Conservation (phyloP, 345 rosid species). For the Pseudoturritis turrita region DNA sequence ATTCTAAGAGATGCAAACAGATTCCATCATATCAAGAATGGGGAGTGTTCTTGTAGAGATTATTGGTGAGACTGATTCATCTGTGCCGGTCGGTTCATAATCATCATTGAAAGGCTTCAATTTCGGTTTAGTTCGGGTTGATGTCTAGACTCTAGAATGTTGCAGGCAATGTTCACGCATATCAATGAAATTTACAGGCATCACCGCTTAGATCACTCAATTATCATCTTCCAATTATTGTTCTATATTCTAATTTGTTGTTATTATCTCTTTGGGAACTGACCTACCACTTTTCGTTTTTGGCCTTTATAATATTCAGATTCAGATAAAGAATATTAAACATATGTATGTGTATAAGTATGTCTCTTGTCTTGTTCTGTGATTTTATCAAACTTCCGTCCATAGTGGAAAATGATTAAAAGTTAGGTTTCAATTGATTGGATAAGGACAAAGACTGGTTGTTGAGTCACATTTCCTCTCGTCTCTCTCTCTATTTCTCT, state of each 20-base stretch:
- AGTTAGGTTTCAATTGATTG: constrained; percentile 28
- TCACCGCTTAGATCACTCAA: constrained; percentile 6
- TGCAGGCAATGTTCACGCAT: constrained; percentile 10
- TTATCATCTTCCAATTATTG: not conserved
- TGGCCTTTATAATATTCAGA: not conserved
- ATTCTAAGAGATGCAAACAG: constrained; percentile 78
- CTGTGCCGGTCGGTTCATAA: not conserved
- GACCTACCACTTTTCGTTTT: constrained; percentile 22
- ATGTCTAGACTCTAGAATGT: too few relatives aligned
- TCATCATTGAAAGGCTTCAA: not conserved
- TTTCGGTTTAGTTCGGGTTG: not conserved
- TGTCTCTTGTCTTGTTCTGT: constrained; percentile 9
- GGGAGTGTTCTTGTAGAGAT: constrained; percentile 69
- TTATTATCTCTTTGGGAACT: constrained; percentile 17
- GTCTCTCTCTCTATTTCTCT: not conserved
- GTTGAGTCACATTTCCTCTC: constrained; percentile 40
- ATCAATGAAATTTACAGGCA: constrained; percentile 11
- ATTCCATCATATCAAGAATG: constrained; percentile 76
- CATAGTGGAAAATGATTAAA: constrained; percentile 19
- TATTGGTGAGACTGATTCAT: constrained; percentile 50
- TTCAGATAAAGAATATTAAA: not conserved
- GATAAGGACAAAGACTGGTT: constrained; percentile 38
- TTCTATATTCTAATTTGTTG: not conserved
- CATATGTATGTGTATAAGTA: not conserved
- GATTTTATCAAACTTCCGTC: constrained; percentile 9